A percentile compares a stretch with the other conserved stretches of the same genome.
Conservation (phyloP, 306 rosid species). For the Quercus aquifolioides region DNA sequence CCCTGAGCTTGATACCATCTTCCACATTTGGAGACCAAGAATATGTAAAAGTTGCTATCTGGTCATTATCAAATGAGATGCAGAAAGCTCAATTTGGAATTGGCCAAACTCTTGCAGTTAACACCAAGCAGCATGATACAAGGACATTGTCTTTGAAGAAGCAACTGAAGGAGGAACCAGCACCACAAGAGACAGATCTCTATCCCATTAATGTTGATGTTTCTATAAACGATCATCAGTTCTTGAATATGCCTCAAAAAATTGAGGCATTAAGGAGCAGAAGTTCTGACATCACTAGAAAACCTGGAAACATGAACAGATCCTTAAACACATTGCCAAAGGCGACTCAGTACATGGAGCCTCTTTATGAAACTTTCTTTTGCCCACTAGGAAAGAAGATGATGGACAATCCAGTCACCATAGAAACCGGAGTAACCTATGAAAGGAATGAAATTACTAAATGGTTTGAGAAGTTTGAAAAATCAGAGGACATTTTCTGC, state of each 20-base stretch:
- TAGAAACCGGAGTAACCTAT: constrained; percentile 37
- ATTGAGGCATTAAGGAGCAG: background rate
- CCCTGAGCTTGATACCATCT: constrained; percentile 31
- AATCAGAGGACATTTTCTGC: constrained; percentile 24
- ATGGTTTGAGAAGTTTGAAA: constrained; percentile 32
- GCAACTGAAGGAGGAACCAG: constrained; percentile 14
- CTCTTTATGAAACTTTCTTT: constrained; percentile 38
- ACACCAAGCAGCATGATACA: background rate
- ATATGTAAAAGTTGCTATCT: constrained; percentile 30
- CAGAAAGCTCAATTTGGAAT: constrained; percentile 12
- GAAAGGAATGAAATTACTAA: constrained; percentile 38
- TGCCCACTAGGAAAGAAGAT: constrained; percentile 47
- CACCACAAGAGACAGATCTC: constrained; percentile 31
- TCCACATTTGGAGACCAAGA: constrained; percentile 31
- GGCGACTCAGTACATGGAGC: constrained; percentile 30
- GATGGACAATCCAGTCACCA: constrained; percentile 54
- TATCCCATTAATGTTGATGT: constrained; percentile 32
- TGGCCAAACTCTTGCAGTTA: background rate
- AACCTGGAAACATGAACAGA: constrained; percentile 2
- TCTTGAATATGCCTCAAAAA: background rate
- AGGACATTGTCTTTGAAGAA: constrained; percentile 1
- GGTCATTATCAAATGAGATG: constrained; percentile 41
- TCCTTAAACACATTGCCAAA: constrained; percentile 9
- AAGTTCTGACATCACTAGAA: constrained; percentile 2
- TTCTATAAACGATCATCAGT: constrained; percentile 13